Base-by-base conservation (phyloP, 139 green algal species). In the Chlorella sp. region DNA sequence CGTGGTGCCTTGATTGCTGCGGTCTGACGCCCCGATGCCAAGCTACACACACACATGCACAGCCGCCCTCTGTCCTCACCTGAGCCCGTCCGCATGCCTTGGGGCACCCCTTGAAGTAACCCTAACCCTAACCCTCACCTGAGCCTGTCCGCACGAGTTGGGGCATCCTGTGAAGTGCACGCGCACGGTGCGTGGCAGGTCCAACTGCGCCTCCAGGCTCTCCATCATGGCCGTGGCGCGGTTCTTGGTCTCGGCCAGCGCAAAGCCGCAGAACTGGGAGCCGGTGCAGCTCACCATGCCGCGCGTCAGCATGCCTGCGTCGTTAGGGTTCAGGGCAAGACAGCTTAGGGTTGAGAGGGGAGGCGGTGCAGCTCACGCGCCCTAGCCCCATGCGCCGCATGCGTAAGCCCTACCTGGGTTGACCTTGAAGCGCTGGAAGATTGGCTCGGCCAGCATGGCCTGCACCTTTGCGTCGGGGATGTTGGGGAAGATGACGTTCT, bases 101-200 rank as follows among this genome's bases (percentile, higher is more conserved):
- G n/a, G n/a, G n/a, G n/a, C n/a, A n/a, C n/a, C n/a, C n/a, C n/a
- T n/a, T n/a, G n/a, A n/a, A n/a, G n/a, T n/a, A n/a, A n/a, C n/a
- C n/a, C n/a, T n/a, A n/a, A n/a, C n/a, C n/a, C n/a, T n/a, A n/a
- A 81, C 5, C 59, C 62, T 6, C 64, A 91, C 90, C 87, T 98
- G 94, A 2, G 88, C 94, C 84, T 98, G 94, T 2, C 91, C 95
- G 77, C 95, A 99, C 23, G 88, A 92, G 89, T 99, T 99, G 64
- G 95, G 95, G 88, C 95, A 99, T 35, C 95, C 95, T 14, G 95
- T 99, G 87, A 89, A 98, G 86, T 99, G 95, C 30, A 99, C 97
- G 77, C 95, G 87, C 20, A 99, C 87, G 0, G 84, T 30, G 20
- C 77, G 62, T 0, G 89, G 82, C 27, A 98, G 76, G 59, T 98